Conservation (phyloP, 1,284 basidiomycete genomes). For the Malassezia cuniculi region DNA sequence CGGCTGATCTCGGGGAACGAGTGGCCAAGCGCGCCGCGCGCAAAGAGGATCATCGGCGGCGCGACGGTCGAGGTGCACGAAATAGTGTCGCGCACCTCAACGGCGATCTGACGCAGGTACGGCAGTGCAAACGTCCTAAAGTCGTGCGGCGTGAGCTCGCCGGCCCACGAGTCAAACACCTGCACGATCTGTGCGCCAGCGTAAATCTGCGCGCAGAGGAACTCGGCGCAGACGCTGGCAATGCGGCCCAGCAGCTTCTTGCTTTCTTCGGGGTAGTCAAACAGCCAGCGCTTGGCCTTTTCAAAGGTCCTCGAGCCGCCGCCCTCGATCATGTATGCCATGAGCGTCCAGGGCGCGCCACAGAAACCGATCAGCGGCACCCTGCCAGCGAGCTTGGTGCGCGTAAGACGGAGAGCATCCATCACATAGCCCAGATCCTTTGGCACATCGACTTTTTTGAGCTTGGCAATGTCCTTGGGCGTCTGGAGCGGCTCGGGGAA, state of each 20-base stretch:
- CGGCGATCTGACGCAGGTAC: constrained; percentile 34
- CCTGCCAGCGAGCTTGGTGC: constrained; percentile 35
- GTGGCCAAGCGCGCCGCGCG: constrained; percentile 40
- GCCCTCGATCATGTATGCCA: constrained; percentile 45
- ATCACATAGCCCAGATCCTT: constrained; percentile 44
- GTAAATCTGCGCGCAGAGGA: constrained; percentile 40
- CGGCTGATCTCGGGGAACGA: constrained; percentile 38
- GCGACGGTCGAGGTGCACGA: constrained; percentile 24
- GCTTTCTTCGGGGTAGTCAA: constrained; percentile 38
- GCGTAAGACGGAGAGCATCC: constrained; percentile 38
- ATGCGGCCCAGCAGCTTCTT: constrained; percentile 38
- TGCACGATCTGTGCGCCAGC: constrained; percentile 41
- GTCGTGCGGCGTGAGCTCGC: constrained; percentile 41
- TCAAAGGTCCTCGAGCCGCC: constrained; percentile 42
- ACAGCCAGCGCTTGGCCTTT: constrained; percentile 43
- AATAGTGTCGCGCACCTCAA: constrained; percentile 34
- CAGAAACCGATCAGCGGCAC: constrained; percentile 45
- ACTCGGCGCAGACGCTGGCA: constrained; percentile 38
- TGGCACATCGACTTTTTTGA: constrained; percentile 42
- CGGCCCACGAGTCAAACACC: constrained; percentile 45
- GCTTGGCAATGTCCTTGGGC: constrained; percentile 32
- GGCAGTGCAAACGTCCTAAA: constrained; percentile 42
- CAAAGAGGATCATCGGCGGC: constrained; percentile 42
- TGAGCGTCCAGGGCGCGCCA: constrained; percentile 44
- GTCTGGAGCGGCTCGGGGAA: constrained; percentile 38